Percentiles rank a stretch among this genome's conserved stretches.
Evolutionary conservation across 1,284 basidiomycete genomes (phyloP).

Genomic region (Cutaneotrichosporon dermatis): DNA sequence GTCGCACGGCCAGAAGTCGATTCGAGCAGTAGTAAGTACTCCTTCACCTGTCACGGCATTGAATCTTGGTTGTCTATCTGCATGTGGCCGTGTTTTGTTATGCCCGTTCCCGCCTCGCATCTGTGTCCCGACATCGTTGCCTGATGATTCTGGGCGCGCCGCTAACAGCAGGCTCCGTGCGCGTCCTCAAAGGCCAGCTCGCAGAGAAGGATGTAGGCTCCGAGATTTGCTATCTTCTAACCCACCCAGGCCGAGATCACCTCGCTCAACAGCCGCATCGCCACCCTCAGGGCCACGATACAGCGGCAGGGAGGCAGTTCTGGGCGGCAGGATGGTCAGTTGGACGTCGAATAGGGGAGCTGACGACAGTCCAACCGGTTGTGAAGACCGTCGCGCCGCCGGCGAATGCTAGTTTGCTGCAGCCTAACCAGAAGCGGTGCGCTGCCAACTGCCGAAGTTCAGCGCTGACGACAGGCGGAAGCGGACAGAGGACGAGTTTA

Average conservation of each 20-base stretch:
- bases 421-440: slow-evolving; percentile 18
- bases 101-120: no score
- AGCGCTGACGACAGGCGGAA: slow-evolving; percentile 12
- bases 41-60: background rate
- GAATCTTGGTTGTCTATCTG: no score
- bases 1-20: background rate
- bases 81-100: no score
- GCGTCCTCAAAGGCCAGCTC: slow-evolving; percentile 6
- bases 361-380: slow-evolving; percentile 1
- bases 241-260: slow-evolving; percentile 10
- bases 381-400: slow-evolving; percentile 11
- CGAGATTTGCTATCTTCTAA: no score
- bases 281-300: slow-evolving; percentile 6
- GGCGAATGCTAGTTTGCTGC: slow-evolving; percentile 11
- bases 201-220: slow-evolving; percentile 10
- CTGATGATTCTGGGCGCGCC: background rate
- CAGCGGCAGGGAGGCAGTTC: slow-evolving; percentile 3
- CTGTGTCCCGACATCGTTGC: no score
- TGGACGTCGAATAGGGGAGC: background rate
- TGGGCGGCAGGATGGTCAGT: slow-evolving; percentile 9
- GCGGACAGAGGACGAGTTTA: slow-evolving; percentile 16
- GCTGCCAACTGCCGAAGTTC: background rate
- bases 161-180: slow-evolving; percentile 2
- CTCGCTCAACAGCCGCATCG: background rate
- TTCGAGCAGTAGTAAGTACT: background rate